Base-by-base conservation (phyloP, 2,329 filamentous ascomycete species). In the Rhinocladiella mackenziei region DNA sequence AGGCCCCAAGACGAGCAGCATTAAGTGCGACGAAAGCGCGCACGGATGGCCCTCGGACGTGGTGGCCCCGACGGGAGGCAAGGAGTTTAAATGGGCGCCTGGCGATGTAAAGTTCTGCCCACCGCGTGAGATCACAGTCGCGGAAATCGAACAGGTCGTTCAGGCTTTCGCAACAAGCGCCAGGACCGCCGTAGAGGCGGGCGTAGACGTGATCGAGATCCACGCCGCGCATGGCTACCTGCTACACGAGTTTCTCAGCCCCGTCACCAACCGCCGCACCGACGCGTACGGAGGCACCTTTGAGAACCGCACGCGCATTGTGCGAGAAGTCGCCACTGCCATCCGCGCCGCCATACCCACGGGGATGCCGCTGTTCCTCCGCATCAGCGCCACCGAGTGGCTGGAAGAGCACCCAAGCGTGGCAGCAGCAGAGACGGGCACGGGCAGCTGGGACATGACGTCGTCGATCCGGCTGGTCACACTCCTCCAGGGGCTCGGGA, bases 211-310 rank as follows among this genome's bases (percentile, higher is more conserved):
- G 5, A 80, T 94, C 47, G 87, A 94, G 62, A 79, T 94, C 39
- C 87, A 92, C 67, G 78, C 75, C 55, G 87, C 86, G 0, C 86
- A 92, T 58, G 86, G 86, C 0, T 92, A 89, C 60, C 73, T 92
- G 0, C 67, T 91, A 0, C 78, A 81, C 55, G 67, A 70, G 1
- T 92, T 91, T 69, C 50, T 89, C 3, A 81, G 78, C 0, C 84
- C 86, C 0, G 74, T 75, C 0, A 73, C 73, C 7, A 92, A 92
- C 65, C 67, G 77, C 35, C 75, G 86, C 10, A 84, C 71, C 0
- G 77, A 80, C 51, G 56, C 65, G 29, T 80, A 74, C 56, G 67
- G 72, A 32, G 69, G 76, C 48, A 67, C 64, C 57, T 65, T 74
- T 45, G 68, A 74, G 66, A 89, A 89, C 64, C 77, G 86, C 23